phyloP scores from a whole-genome alignment of 2,329 filamentous ascomycete genomes.

The Hymenoscyphus fraxineus region DNA sequence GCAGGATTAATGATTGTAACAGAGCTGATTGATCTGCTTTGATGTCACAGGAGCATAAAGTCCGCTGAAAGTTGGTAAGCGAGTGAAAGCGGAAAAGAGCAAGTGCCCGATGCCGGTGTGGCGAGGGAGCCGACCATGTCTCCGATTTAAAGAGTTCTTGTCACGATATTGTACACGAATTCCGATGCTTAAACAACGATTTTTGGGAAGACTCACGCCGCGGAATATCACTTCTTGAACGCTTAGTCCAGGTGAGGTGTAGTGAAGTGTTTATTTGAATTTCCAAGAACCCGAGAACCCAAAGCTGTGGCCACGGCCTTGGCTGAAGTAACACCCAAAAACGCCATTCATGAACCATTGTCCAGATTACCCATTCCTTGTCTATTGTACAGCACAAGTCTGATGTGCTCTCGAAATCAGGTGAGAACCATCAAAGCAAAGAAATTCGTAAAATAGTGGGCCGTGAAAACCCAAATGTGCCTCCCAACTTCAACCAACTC shows the following conservation, averaged over 20 bases:
- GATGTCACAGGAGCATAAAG: conserved; percentile 1
- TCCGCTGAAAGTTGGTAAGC: neutral
- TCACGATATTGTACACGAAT: neutral
- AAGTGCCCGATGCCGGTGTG: neutral
- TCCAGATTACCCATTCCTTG: neutral
- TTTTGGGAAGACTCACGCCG: neutral
- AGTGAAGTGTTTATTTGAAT: neutral
- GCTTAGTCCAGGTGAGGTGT: neutral
- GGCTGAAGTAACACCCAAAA: neutral
- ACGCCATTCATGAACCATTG: neutral
- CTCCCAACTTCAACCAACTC: neutral
- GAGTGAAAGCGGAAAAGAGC: neutral
- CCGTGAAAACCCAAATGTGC: neutral
- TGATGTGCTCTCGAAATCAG: neutral
- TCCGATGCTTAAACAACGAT: neutral
- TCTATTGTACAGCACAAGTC: conserved; percentile 1
- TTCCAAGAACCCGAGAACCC: neutral
- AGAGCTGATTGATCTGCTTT: neutral
- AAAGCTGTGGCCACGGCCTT: neutral
- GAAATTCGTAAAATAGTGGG: neutral
- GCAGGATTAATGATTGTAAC: neutral
- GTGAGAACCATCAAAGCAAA: neutral
- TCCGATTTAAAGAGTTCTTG: neutral
- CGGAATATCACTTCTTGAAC: neutral
- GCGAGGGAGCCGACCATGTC: neutral